Evolutionary conservation across 768 basidiomycete species (phyloP).

Genomic region (Multifurca ochricompacta): DNA sequence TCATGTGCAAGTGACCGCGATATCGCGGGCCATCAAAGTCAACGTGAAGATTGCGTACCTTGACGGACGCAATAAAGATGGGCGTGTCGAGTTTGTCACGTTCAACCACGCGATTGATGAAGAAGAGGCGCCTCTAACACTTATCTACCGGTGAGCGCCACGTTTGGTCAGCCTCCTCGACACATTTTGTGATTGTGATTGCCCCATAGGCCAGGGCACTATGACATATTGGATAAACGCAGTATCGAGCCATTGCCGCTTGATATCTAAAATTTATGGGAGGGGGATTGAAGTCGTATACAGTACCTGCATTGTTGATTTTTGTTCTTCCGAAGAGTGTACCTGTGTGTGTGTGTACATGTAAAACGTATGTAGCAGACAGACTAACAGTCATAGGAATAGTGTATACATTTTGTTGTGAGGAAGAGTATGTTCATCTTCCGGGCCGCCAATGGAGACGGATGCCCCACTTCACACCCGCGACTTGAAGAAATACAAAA

Average conservation of each 20-base stretch:
- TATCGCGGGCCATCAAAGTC: conserved; percentile 57
- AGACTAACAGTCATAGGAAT: neutral
- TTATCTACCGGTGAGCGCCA: conserved; percentile 64
- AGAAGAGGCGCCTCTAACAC: conserved; percentile 44
- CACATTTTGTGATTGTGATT: conserved; percentile 6
- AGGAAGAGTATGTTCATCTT: no score
- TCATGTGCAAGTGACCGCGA: conserved; percentile 74
- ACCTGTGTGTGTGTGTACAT: neutral
- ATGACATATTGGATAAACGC: conserved; percentile 55
- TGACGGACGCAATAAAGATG: conserved; percentile 47
- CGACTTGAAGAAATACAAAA: conserved; percentile 9
- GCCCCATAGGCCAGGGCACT: conserved; percentile 71
- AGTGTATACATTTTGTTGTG: no score
- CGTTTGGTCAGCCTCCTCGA: neutral
- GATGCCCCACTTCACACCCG: neutral
- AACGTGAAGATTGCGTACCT: conserved; percentile 75
- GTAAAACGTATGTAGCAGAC: neutral
- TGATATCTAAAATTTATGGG: neutral
- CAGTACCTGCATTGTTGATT: neutral
- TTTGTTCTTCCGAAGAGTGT: neutral
- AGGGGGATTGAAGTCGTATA: neutral
- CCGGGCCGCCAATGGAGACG: neutral
- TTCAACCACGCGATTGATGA: conserved; percentile 45
- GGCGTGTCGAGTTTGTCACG: conserved; percentile 57
- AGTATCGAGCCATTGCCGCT: conserved; percentile 22